Evolutionary conservation across 768 basidiomycete genomes (phyloP), one percentile per base, ranked within the genome.

Genomic region (Austroboletus eburneus): DNA sequence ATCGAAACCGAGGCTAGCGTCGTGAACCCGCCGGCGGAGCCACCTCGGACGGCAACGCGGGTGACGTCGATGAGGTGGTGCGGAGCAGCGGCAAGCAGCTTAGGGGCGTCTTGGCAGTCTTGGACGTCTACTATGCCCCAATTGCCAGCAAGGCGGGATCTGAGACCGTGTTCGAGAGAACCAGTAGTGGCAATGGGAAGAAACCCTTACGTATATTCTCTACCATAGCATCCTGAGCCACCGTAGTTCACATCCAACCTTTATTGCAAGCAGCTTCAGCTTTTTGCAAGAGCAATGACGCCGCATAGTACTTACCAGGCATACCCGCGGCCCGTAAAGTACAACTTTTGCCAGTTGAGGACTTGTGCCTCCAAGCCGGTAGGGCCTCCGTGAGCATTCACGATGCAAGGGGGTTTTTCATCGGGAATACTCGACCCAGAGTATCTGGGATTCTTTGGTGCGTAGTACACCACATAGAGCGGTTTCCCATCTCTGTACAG

Each of bases 211-310:
- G 76, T 78, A 58, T 87, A 91, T 36, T 70, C 67, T 4, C 84
- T 75, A 0, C 89, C 89, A 56, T 83, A 88, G 0, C 87, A 82
- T 5, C 79, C 78, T 0, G 84, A 86, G 1, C 88, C 90, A 2
- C 85, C 76, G 49, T 88, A 85, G 55, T 91, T 84, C 35, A 91
- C 85, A 44, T 85, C 84, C 29, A 86, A 55, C 78, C 85, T 80
- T n/a, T n/a, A n/a, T 32, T 34, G 14, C 18, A 9, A 37, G 18
- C 12, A 33, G 9, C 16, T 9, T 48, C 20, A 45, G 25, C 10
- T 32, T 32, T 25, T 32, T 34, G 43, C 2, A 18, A n/a, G n/a
- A 17, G 18, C 25, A 10, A 14, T 9, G 14, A 10, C 29, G 29
- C 27, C 22, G 6, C 9, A 25, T n/a, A 5, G 9, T 30, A 46